Percentiles rank a stretch among this genome's conserved stretches.
Evolutionary conservation across 1,284 basidiomycete species (phyloP).

Genomic region (Trichosporon inkin): DNA sequence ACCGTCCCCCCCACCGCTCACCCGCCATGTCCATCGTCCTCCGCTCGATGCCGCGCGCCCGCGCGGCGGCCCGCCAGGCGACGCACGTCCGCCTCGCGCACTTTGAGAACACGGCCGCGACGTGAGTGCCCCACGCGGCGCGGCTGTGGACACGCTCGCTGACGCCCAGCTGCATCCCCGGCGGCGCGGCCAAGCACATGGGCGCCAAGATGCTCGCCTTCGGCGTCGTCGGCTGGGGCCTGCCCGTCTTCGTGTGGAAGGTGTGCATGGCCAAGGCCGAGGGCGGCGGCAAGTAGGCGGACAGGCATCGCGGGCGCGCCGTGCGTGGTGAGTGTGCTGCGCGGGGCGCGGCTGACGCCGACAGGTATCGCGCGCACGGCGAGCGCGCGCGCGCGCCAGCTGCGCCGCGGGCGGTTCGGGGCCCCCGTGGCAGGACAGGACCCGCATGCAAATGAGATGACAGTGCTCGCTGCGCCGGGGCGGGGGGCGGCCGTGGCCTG

Average conservation of each 20-base stretch:
- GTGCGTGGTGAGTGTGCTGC: too few relatives aligned
- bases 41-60: conserved; percentile 1
- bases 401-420: too few relatives aligned
- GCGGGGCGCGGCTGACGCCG: too few relatives aligned
- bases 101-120: background rate
- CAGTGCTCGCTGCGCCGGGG: too few relatives aligned
- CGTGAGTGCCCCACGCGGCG: background rate
- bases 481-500: too few relatives aligned
- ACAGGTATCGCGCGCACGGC: too few relatives aligned
- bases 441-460: too few relatives aligned
- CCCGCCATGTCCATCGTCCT: conserved; percentile 4
- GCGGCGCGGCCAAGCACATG: background rate
- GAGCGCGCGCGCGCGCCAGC: too few relatives aligned
- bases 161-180: background rate
- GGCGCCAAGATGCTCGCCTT: background rate
- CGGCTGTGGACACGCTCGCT: background rate
- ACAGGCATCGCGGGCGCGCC: background rate
- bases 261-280: background rate
- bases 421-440: too few relatives aligned
- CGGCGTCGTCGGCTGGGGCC: background rate
- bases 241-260: background rate
- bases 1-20: too few relatives aligned
- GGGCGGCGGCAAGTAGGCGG: too few relatives aligned
- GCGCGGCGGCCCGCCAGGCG: conserved; percentile 3
- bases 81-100: background rate